Evolutionary conservation across 108 stramenopile species (phyloP), one percentile per base, ranked within the genome.

Genomic region (Nitzschia sp.): DNA sequence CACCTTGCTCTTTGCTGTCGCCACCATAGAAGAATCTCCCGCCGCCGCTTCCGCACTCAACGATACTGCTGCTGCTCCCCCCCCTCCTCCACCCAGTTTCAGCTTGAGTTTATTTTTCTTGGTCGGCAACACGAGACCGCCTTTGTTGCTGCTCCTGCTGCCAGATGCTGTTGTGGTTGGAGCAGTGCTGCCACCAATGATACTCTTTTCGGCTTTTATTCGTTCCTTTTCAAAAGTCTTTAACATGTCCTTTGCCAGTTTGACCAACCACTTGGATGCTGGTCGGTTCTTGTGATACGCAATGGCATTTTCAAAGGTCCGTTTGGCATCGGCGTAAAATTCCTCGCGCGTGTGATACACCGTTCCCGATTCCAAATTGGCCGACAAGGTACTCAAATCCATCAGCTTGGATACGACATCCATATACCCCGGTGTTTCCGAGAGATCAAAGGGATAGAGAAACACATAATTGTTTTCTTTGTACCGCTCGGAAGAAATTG

Each of bases 261-360:
- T 76, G 30, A 85, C 73, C 25, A 93, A 82, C 71, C 82, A 91
- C 28, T 70, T 77, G 23, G 80, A 83, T 45, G 82, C 77, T 23
- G 71, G 41, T 16, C 72, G 68, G 26, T 68, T 73, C 8, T 45
- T 59, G 57, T 93, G 89, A 64, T 86, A 93, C 4, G 62, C 36
- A 3, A 87, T 75, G 16, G 92, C 92, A 70, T 93, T 93, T 16
- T 85, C 80, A 63, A 84, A 91, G 26, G 78, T 76, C 23, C 75
- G 11, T n/a, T 53, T 48, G 44, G 61, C 57, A 65, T 85, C 86
- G 0, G 34, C 55, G 56, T 68, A 85, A 60, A 91, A 83, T 11
- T 74, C 75, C 11, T 75, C 73, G 17, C 65, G 56, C 0, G 45
- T 70, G 2, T 60, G 16, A 68, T 93, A 93, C 3, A 47, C n/a